phyloP scores from a whole-genome alignment of 163 green algal genomes.

The Scenedesmus sp. region DNA sequence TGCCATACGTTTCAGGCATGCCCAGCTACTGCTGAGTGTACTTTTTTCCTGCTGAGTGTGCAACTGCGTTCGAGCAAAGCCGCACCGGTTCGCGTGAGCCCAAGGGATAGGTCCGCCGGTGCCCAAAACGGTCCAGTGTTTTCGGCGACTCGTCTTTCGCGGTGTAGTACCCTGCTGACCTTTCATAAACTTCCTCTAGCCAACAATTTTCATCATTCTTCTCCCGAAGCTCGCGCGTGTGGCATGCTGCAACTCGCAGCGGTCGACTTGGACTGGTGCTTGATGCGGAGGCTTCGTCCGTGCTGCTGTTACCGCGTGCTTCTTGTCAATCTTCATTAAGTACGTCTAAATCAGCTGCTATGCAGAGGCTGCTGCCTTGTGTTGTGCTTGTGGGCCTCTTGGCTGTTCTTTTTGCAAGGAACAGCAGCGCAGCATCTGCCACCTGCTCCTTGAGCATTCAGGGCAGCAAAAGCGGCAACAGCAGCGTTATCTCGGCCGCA shows the following conservation, averaged over 20 bases:
- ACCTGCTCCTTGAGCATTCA: not conserved
- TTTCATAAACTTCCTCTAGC: too few species aligned
- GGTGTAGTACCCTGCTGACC: too few species aligned
- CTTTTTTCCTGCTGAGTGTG: too few species aligned
- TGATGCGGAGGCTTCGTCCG: not conserved
- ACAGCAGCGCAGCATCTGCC: not conserved
- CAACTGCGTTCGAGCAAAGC: too few species aligned
- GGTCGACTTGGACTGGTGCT: not conserved
- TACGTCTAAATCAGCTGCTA: not conserved
- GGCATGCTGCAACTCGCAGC: not conserved
- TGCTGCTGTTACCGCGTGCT: not conserved
- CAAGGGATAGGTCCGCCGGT: not conserved
- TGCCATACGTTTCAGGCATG: too few species aligned
- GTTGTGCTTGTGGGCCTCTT: not conserved
- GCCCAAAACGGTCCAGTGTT: not conserved
- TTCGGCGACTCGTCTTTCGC: not conserved
- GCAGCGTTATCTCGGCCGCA: not conserved
- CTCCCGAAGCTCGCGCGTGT: not conserved
- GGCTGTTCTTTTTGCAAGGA: not conserved
- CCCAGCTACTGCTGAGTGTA: too few species aligned
- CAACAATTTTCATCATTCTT: not conserved
- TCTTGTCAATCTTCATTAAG: not conserved
- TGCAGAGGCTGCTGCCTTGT: not conserved
- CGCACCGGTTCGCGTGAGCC: too few species aligned
- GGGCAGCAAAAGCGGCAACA: not conserved